phyloP scores from a whole-genome alignment of 2,329 filamentous ascomycete species.

The Hypoxylon sp. region DNA sequence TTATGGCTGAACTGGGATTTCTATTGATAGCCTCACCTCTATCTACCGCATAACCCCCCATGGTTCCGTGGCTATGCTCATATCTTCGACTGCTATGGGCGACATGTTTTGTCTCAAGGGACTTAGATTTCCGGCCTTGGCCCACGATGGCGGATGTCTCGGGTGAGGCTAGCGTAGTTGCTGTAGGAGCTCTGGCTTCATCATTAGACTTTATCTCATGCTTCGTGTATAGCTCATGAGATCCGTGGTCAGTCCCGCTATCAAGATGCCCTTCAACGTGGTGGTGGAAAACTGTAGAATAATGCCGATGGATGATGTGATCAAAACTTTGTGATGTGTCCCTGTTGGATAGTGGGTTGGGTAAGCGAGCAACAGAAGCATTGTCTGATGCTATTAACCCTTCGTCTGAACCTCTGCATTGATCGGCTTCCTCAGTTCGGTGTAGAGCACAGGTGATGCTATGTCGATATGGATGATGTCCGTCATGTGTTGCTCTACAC shows the following conservation, averaged over 20 bases:
- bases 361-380: constrained; percentile 6
- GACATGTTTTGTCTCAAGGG: not conserved
- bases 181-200: not conserved
- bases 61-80: not conserved
- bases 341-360: constrained; percentile 15
- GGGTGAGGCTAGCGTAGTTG: not conserved
- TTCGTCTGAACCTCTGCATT: constrained; percentile 6
- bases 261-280: constrained; percentile 57
- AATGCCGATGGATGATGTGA: constrained; percentile 43
- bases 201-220: not conserved
- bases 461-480: constrained; percentile 53
- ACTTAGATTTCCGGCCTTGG: constrained; percentile 5
- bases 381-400: constrained; percentile 1
- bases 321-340: constrained; percentile 17
- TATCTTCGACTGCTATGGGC: not conserved
- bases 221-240: constrained; percentile 27
- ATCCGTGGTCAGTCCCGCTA: constrained; percentile 35
- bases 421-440: constrained; percentile 43
- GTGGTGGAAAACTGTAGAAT: constrained; percentile 56
- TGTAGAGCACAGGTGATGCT: constrained; percentile 53
- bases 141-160: not conserved
- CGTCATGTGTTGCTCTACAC: constrained; percentile 52
- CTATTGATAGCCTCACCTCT: not conserved
- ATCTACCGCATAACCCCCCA: not conserved
- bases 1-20: constrained; percentile 1